Evolutionary conservation across 768 basidiomycete genomes (phyloP), one percentile per base, ranked within the genome.

Genomic region (Flagelloscypha sp.): DNA sequence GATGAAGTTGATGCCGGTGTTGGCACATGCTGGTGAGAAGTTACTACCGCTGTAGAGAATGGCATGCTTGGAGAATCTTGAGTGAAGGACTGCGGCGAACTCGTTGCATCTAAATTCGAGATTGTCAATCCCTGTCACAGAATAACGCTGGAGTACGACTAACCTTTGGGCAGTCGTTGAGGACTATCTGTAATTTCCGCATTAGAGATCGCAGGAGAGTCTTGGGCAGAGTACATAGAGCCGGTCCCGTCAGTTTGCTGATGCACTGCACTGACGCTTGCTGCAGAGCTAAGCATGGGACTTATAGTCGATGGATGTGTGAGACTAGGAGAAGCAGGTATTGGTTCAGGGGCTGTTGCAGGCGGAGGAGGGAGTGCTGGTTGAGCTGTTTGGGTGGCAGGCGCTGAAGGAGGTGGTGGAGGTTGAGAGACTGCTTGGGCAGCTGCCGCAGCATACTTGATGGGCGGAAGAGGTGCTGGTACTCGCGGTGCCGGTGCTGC

Each of bases 361-460:
- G 61, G 46, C 15, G 72, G 57, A 47, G 67, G 59, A 44, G 69
- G 54, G 7, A 67, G 52, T 31, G 66, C 51, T 35, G 61, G 50
- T 7, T 65, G 49, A 24, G 58, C 45, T 42, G 54, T 48, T 44
- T 63, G 50, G 4, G 57, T 53, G 27, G 63, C 53, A 37, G 59
- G 59, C 28, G 65, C 48, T 6, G 58, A 44, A 22, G 54, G 44
- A 8, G 50, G 47, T 33, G 50, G 55, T 22, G 52, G 48, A 44
- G 43, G 54, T 43, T 45, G 54, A n/a, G 40, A 43, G 12, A 33
- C 24, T 29, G 46, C 38, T 16, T 37, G 28, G 23, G 89, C 92
- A 2, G 90, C 93, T 0, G 89, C 90, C n/a, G 88, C 76, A 21
- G 94, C 83, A 54, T 95, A 95, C 33, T 84, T 72, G 52, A 93